Evolutionary conservation across 441 rosid genomes (phyloP), one percentile per base, ranked within the genome.

Genomic region (Rhodomyrtus psidioides): DNA sequence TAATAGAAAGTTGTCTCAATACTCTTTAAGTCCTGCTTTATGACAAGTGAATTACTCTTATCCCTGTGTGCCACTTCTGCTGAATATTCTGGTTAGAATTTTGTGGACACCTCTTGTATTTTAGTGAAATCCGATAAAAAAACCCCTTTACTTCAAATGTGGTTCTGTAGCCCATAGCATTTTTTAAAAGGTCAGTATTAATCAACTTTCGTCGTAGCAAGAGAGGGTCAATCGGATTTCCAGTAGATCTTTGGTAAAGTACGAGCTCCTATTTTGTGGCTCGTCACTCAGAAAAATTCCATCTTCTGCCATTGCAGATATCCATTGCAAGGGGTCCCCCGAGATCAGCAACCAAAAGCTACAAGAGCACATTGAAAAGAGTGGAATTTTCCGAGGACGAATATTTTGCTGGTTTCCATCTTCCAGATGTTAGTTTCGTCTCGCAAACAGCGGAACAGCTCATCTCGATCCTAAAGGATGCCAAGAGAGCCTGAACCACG

Each of bases 321-420:
- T 83, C 86, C 14, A 13, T 85, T 0, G 89, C 89, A 30, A 85
- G 85, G 82, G 89, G 82, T 83, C 87, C 76, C 79, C 89, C 89
- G 42, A 85, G 85, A 83, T 85, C 62, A 21, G 85, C 89, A 9
- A 55, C 56, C 17, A 54, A 88, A 28, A 85, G 54, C 82, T 88
- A 70, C 86, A 85, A 83, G 75, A 85, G 53, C 56, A 88, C 62
- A 0, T 27, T 83, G 49, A 85, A 57, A 51, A 60, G 30, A 55
- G 39, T 4, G 3, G 89, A 88, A 14, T 87, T 87, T 59, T 34
- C 59, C 6, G 82, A 83, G 82, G 84, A 75, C 27, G 86, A 88
- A 59, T 83, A 85, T 60, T 46, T 26, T 27, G 60, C 57, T 5
- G 53, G 86, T 74, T 70, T 88, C 27, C 81, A 55, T 58, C 89